Percentiles rank a stretch among this genome's conserved stretches.
Conservation (phyloP, 257 asterid genomes). For the Penstemon newberryi region DNA sequence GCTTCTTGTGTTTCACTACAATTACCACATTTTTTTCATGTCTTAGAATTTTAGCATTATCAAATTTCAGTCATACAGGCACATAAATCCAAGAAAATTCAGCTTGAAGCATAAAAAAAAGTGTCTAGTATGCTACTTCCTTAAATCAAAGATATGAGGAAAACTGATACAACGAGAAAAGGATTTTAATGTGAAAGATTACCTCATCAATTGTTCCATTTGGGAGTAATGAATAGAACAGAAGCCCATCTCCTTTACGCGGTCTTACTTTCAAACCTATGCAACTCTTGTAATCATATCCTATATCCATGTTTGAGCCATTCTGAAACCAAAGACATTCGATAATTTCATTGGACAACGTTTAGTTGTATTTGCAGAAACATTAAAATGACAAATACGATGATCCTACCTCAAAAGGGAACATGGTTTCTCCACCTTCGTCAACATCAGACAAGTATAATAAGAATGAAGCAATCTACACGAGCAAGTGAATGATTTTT, state of each 20-base stretch:
- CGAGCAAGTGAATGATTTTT: conserved; percentile 7
- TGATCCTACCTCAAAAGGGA: conserved; percentile 73
- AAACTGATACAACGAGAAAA: too few relatives aligned
- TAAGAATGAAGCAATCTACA: conserved; percentile 78
- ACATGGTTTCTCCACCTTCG: conserved; percentile 98
- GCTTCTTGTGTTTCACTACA: background rate
- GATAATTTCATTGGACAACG: background rate
- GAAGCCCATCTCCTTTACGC: conserved; percentile 81
- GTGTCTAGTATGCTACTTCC: background rate
- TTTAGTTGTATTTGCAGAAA: background rate
- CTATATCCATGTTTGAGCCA: conserved; percentile 57
- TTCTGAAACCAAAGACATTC: conserved; percentile 43
- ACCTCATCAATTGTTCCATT: conserved; percentile 81
- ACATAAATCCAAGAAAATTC: too few relatives aligned
- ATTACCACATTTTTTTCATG: background rate
- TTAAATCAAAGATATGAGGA: too few relatives aligned
- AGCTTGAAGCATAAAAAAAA: background rate
- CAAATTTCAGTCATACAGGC: background rate
- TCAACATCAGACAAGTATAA: conserved; percentile 83
- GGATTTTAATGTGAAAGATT: background rate
- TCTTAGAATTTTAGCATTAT: background rate
- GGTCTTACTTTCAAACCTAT: conserved; percentile 84
- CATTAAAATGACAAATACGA: background rate
- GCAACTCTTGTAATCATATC: conserved; percentile 59
- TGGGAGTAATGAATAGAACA: conserved; percentile 71